Evolutionary conservation across 805 yeast genomes (phyloP), one percentile per base, ranked within the genome.

Genomic region (Wickerhamiella shivajii): DNA sequence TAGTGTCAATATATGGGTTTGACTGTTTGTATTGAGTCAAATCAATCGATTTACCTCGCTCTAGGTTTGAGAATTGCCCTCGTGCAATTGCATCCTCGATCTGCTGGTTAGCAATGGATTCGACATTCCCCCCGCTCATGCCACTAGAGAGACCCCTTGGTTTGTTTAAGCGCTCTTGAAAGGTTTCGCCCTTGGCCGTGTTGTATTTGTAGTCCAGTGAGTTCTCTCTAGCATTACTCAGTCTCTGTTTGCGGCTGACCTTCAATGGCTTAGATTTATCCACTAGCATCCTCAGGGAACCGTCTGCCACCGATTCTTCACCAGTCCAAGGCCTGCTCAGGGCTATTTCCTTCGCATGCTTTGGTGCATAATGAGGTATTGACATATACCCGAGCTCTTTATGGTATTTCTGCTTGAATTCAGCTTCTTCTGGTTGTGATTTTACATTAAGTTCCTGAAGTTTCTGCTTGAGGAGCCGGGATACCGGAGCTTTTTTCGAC

Each of bases 81-180:
- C 74, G 64, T 16, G 63, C 59, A 44, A 70, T 66, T 23, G 90
- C 79, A 13, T 80, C 84, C 45, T 74, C 81, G 18, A 84, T 80
- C 31, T 71, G 60, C 23, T 74, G 71, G 44, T 77, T 81, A 0
- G 94, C 94, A 32, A 81, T 44, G 0, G 83, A 67, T 28, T 64
- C 67, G 18, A 77, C 68, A 38, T 36, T 39, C 2, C 46, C 46
- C 12, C 44, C 49, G 24, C 46, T 38, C 14, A 41, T 16, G 5
- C 47, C 47, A 19, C 43, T 34, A 1, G 31, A 12, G 10, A 22
- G 22, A 3, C 29, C 27, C 29, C 24, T 36, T 33, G 18, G 33
- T 12, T 22, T 34, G 15, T 29, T 33, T 6, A 43, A 24, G 6
- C 43, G 31, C 17, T 44, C 43, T 13, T 44, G 37, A 18, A 38